Conservation (phyloP, 1,139 yeast species). For the Pichia norvegensis region DNA sequence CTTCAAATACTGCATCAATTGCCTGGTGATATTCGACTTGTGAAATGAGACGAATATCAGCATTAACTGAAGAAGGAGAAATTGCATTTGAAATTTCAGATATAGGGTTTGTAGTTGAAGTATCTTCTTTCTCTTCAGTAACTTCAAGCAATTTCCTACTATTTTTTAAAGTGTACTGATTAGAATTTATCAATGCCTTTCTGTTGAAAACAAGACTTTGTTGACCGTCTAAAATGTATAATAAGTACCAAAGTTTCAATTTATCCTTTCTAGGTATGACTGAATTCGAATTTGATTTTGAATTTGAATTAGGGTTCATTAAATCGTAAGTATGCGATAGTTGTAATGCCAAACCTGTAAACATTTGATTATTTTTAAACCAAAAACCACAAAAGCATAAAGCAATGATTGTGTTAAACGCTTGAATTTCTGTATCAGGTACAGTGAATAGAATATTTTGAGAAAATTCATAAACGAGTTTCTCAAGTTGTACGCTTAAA, state of each 20-base stretch:
- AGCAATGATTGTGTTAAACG: conserved; percentile 55
- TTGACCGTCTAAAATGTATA: conserved; percentile 64
- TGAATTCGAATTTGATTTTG: conserved; percentile 14
- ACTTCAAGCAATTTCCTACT: conserved; percentile 33
- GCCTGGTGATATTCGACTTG: conserved; percentile 71
- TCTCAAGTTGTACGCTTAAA: conserved; percentile 35
- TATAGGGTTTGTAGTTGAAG: background rate
- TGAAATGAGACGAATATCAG: conserved; percentile 58
- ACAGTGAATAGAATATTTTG: conserved; percentile 36
- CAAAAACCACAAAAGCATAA: conserved; percentile 62
- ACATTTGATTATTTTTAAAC: conserved; percentile 59
- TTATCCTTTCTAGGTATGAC: conserved; percentile 36
- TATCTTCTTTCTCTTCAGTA: conserved; percentile 4
- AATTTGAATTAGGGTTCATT: conserved; percentile 24
- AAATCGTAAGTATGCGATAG: conserved; percentile 51
- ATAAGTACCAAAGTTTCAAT: conserved; percentile 56
- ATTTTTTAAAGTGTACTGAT: conserved; percentile 37
- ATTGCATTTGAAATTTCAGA: conserved; percentile 2
- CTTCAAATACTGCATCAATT: conserved; percentile 48
- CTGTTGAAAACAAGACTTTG: conserved; percentile 57
- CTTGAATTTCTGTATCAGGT: conserved; percentile 37
- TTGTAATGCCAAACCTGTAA: conserved; percentile 60
- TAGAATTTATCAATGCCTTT: conserved; percentile 44
- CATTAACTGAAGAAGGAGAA: conserved; percentile 21
- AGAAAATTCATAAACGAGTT: conserved; percentile 40